A percentile compares a stretch with the other conserved stretches of the same genome.
Conservation (phyloP, 2,329 filamentous ascomycete species). For the Fusarium xylarioides region DNA sequence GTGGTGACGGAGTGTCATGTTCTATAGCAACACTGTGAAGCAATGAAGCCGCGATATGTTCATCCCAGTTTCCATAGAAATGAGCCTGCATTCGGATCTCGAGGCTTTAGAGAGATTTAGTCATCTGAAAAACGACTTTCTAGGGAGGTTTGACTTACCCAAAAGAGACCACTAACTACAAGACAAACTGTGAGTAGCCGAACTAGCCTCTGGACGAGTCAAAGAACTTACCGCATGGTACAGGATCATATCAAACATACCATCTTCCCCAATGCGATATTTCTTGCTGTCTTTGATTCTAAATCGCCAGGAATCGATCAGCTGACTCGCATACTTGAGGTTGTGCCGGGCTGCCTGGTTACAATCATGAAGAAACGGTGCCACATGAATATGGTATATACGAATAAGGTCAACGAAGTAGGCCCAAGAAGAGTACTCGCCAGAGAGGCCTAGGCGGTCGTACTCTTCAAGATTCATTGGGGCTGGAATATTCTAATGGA, state of each 20-base stretch:
- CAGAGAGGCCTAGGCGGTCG: background rate
- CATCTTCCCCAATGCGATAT: constrained; percentile 23
- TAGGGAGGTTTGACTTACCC: constrained; percentile 21
- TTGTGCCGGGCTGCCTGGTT: background rate
- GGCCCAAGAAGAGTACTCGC: constrained; percentile 36
- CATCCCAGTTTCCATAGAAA: background rate
- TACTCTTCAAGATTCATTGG: constrained; percentile 29
- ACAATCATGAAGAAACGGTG: constrained; percentile 22
- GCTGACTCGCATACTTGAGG: constrained; percentile 26
- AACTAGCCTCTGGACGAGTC: background rate
- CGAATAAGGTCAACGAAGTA: constrained; percentile 34
- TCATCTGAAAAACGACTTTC: background rate
- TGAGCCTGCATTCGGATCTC: constrained; percentile 32
- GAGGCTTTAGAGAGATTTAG: constrained; percentile 16
- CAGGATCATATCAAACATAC: constrained; percentile 35
- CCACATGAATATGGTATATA: constrained; percentile 28
- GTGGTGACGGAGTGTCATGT: background rate
- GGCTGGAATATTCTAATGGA: constrained; percentile 20
- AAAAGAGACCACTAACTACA: constrained; percentile 34
- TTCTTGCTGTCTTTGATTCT: constrained; percentile 23
- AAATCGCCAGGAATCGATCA: constrained; percentile 30
- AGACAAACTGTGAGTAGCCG: constrained; percentile 5
- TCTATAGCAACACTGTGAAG: background rate
- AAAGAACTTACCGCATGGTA: constrained; percentile 37
- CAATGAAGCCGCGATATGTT: background rate